phyloP scores from a whole-genome alignment of 495 filamentous ascomycete species.

The Aspergillus funiculosus region DNA sequence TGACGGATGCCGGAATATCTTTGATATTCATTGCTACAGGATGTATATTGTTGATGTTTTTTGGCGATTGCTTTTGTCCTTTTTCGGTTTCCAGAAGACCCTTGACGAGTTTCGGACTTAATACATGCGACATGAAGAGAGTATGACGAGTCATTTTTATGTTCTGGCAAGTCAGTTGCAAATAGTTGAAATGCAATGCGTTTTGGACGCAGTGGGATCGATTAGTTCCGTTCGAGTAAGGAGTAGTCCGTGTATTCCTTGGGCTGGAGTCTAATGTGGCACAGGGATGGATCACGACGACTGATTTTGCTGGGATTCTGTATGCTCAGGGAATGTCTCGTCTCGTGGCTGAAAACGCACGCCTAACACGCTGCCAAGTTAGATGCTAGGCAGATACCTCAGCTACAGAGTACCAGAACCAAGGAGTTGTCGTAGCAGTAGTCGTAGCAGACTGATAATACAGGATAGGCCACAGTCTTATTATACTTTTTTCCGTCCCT shows the following conservation, averaged over 20 bases:
- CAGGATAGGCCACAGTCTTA: too few relatives aligned
- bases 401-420: too few relatives aligned
- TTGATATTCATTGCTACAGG: constrained; percentile 9
- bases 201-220: constrained; percentile 2
- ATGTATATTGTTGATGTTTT: constrained; percentile 15
- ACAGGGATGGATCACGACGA: background rate
- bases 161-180: background rate
- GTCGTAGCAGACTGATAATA: too few relatives aligned
- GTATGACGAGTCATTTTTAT: constrained; percentile 18
- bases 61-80: constrained; percentile 6
- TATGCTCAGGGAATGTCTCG: too few relatives aligned
- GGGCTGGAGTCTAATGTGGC: background rate
- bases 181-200: constrained; percentile 14
- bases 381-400: too few relatives aligned
- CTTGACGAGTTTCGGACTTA: constrained; percentile 24
- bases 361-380: too few relatives aligned
- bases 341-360: too few relatives aligned
- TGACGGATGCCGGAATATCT: constrained; percentile 18
- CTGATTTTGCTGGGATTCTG: too few relatives aligned
- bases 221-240: constrained; percentile 3
- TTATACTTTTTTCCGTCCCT: too few relatives aligned
- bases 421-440: too few relatives aligned
- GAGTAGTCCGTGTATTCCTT: background rate
- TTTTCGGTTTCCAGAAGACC: constrained; percentile 10
- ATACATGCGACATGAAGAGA: constrained; percentile 24